phyloP scores from a whole-genome alignment of 331 rosid species.

The Dryas integrifolia region DNA sequence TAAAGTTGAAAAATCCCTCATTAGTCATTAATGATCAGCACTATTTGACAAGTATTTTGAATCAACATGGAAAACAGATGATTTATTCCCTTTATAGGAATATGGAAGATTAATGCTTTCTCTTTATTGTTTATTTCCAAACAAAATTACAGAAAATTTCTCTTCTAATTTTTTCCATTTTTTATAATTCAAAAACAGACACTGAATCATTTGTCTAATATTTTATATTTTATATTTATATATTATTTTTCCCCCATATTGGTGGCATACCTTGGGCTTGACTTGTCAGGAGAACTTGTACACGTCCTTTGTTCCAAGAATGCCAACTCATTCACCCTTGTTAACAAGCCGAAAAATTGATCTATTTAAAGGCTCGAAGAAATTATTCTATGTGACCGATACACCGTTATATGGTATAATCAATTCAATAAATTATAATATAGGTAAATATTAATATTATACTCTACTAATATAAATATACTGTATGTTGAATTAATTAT shows the following conservation, averaged over 20 bases:
- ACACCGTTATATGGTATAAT: too few relatives aligned
- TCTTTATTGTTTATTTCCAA: neutral
- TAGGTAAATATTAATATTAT: too few relatives aligned
- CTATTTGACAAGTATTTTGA: slow-evolving; percentile 20
- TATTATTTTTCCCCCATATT: neutral
- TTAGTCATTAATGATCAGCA: slow-evolving; percentile 15
- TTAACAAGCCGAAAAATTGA: neutral
- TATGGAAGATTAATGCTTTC: neutral
- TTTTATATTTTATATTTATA: neutral
- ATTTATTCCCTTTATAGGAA: neutral
- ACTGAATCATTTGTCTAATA: neutral
- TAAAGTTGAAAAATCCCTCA: slow-evolving; percentile 34
- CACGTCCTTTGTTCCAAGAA: slow-evolving; percentile 1
- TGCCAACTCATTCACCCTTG: neutral
- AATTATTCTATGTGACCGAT: too few relatives aligned
- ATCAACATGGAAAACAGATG: neutral
- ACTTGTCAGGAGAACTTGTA: slow-evolving; percentile 4
- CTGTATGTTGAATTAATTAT: too few relatives aligned
- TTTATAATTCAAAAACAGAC: neutral
- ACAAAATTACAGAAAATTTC: neutral
- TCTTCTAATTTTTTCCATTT: neutral
- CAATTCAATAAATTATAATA: too few relatives aligned
- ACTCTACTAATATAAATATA: too few relatives aligned
- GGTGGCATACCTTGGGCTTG: neutral
- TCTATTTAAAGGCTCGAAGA: too few relatives aligned